Base-by-base conservation (phyloP, 176 grass and related monocot species). In the Poa annua region DNA sequence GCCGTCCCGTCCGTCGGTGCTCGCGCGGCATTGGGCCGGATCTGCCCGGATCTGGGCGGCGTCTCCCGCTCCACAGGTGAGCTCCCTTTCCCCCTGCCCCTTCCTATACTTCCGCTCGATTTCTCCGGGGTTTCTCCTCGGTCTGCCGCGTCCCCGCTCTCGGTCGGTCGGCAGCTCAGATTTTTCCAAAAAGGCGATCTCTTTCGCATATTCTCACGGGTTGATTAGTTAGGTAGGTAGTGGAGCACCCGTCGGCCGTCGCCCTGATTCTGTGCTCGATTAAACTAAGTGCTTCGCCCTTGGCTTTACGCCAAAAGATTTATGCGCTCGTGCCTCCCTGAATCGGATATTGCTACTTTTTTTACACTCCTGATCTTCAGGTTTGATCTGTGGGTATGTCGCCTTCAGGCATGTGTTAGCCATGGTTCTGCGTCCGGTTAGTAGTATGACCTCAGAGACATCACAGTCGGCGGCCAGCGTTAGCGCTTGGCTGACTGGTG, bases 1-100 rank as follows among this genome's bases (percentile, higher is more conserved):
- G 61, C 63, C 11, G 38, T n/a, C 14, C 33, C 71, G 1, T 75
- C 70, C 11, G 13, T 4, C 8, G 20, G 9, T 19, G 45, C 0
- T 6, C 49, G 42, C 13, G 1, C 54, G 53, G 77, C 85, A 81
- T 81, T 87, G 66, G 25, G 25, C 62, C 83, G 45, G 78, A 81
- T 89, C 78, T 85, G 83, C 33, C 65, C 49, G 14, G 79, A 82
- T 56, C 83, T 61, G 68, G 48, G 21, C 51, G 79, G 9, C 66
- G 80, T 33, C 70, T 0, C 1, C 45, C 38, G 5, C 73, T 73
- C 50, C 66, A 2, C 8, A 75, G 87, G 87, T 84, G 68, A 80
- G 59, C 66, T 35, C 70, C 54, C 0, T 11, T 6, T 38, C 7
- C 2, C 10, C 0, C 13, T 66, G 10, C 49, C 52, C 49, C 41